Evolutionary conservation across 2,329 filamentous ascomycete species (phyloP), one percentile per base, ranked within the genome.

Genomic region (Cytospora chrysosperma): DNA sequence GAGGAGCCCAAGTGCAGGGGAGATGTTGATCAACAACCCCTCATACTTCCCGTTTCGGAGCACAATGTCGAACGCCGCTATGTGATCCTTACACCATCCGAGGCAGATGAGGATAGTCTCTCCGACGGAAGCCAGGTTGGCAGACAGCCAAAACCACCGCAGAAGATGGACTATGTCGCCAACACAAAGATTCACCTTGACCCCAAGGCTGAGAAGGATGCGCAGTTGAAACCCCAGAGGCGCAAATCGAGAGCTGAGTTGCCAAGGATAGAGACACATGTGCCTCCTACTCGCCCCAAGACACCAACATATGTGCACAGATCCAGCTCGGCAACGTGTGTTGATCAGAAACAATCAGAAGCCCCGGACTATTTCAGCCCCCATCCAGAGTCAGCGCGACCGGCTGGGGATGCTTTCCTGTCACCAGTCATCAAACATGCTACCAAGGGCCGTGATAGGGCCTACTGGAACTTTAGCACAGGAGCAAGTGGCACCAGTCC

Each of bases 61-160:
- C 73, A 81, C 69, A 86, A 86, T 68, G 80, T 82, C 5, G 89
- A 92, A 72, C 82, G 85, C 43, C 84, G 88, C 47, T 91, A 88
- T 69, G 85, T 90, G 10, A 75, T 89, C 43, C 75, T 89, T 47
- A 75, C 75, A 17, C 75, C 75, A 43, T 65, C 70, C 40, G 63
- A 63, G 49, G 59, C 59, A 58, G 52, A 56, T 15, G 69, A 68
- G 30, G 70, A 71, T 7, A 50, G 6, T 49, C 32, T 17, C 34
- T 63, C 56, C 28, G 61, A 58, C n/a, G 49, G 10, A 12, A 56
- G 34, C 32, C 27, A 59, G 40, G 30, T 6, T n/a, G 15, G 17
- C 9, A 68, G 67, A 47, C 34, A 51, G 34, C 66, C n/a, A 57
- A 37, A 43, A 21, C 59, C 37, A 50, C 62, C 64, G 21, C 62